A percentile compares a stretch with the other conserved stretches of the same genome.
These are phyloP conservation scores for Corymbia maculata DNA, from an alignment of 345 rosid genomes.

Conservation along the genomic window DNA sequence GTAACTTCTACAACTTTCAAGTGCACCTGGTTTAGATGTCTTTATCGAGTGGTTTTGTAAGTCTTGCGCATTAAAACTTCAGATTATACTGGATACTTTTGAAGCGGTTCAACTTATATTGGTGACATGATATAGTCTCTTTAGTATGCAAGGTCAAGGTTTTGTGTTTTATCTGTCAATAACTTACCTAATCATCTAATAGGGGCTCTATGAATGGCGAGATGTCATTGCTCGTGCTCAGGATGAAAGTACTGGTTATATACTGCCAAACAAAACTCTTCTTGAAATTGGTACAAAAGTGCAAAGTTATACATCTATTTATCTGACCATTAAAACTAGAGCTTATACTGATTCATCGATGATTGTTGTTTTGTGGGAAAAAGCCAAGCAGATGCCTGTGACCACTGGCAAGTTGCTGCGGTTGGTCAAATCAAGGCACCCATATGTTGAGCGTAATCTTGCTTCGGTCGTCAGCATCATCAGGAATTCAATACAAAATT, in stretches of 20 bases:
- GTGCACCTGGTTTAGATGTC: neutral
- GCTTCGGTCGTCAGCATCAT: conserved; percentile 49
- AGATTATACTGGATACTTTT: neutral
- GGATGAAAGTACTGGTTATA: conserved; percentile 91
- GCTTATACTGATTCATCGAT: neutral
- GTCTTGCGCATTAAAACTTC: neutral
- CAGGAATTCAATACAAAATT: conserved; percentile 57
- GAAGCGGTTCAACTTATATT: neutral
- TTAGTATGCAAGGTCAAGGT: neutral
- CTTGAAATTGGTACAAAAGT: conserved; percentile 61
- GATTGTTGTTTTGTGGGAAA: conserved; percentile 8
- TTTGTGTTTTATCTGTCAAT: neutral
- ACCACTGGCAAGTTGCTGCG: conserved; percentile 43
- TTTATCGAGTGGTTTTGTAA: neutral
- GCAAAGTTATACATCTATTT: neutral
- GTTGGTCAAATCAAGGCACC: conserved; percentile 47
- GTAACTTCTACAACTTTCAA: neutral
- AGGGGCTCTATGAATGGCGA: conserved; percentile 90
- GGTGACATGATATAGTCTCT: neutral
- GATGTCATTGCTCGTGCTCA: conserved; percentile 71
- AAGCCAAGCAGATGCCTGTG: conserved; percentile 85
- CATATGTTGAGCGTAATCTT: conserved; percentile 61
- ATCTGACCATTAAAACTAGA: neutral
- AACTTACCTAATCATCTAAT: conserved; percentile 7
- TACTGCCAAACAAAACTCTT: conserved; percentile 79